A percentile compares a stretch with the other conserved stretches of the same genome.
phyloP scores from a whole-genome alignment of 192 early-diverging fungal species.

The Gryganskiella cystojenkinii region DNA sequence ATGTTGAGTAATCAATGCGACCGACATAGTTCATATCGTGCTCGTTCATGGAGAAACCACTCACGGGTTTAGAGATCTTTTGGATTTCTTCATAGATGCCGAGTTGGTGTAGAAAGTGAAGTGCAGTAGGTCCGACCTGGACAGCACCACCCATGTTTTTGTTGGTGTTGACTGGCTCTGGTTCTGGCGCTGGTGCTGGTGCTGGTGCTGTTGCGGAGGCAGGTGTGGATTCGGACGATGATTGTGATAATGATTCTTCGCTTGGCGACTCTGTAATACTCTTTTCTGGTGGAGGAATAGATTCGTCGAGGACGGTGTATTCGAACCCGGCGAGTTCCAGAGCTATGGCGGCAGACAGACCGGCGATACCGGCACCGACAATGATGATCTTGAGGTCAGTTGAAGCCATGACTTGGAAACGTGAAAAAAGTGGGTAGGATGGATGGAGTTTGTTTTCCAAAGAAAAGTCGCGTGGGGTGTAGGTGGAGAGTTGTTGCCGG shows the following conservation, averaged over 20 bases:
- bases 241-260: too few species aligned
- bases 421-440: not conserved
- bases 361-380: slow-evolving; percentile 49
- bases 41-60: slow-evolving; percentile 49
- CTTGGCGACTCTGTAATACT: too few species aligned
- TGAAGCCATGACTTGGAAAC: slow-evolving; percentile 2
- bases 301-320: slow-evolving; percentile 42
- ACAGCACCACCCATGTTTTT: slow-evolving; percentile 21
- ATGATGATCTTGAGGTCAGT: slow-evolving; percentile 51
- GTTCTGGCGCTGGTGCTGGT: not conserved
- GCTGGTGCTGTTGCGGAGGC: not conserved
- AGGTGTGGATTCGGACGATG: not conserved
- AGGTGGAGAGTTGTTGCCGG: not conserved
- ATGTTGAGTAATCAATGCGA: slow-evolving; percentile 31
- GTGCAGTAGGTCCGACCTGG: slow-evolving; percentile 40
- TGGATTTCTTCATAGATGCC: slow-evolving; percentile 51
- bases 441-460: too few species aligned
- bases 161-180: not conserved
- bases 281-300: too few species aligned
- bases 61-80: slow-evolving; percentile 44
- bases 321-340: slow-evolving; percentile 51
- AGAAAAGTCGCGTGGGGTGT: too few species aligned
- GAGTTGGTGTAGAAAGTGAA: slow-evolving; percentile 43
- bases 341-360: slow-evolving; percentile 38
- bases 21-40: slow-evolving; percentile 49